Evolutionary conservation across 768 basidiomycete genomes (phyloP).

Genomic region (Boletus speciosus): DNA sequence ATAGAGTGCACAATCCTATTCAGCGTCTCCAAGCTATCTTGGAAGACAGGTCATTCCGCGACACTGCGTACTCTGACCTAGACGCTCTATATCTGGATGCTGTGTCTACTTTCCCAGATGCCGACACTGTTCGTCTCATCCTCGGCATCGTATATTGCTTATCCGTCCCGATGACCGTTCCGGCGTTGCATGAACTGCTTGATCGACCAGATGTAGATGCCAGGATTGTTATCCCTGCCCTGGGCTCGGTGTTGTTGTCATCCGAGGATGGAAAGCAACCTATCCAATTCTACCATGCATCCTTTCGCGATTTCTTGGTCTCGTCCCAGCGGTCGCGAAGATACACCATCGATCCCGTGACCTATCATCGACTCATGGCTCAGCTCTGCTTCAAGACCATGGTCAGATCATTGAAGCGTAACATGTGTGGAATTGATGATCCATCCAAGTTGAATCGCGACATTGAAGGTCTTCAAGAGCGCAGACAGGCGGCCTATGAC

Average conservation of each 20-base stretch:
- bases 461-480: slow-evolving; percentile 9
- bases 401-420: slow-evolving; percentile 9
- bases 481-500: slow-evolving; percentile 4
- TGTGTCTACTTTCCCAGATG: slow-evolving; percentile 12
- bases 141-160: slow-evolving; percentile 18
- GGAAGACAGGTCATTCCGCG: slow-evolving; percentile 4
- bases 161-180: slow-evolving; percentile 12
- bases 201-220: slow-evolving; percentile 12
- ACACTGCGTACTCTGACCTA: slow-evolving; percentile 12
- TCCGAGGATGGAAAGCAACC: slow-evolving; percentile 13
- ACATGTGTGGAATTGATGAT: slow-evolving; percentile 15
- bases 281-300: slow-evolving; percentile 21
- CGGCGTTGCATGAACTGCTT: slow-evolving; percentile 8
- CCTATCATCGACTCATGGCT: slow-evolving; percentile 17
- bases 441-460: slow-evolving; percentile 14
- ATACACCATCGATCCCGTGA: slow-evolving; percentile 4
- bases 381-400: slow-evolving; percentile 16
- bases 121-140: slow-evolving; percentile 15
- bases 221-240: slow-evolving; percentile 17
- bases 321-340: slow-evolving; percentile 11
- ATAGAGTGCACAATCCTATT: slow-evolving; percentile 16
- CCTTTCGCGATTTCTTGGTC: slow-evolving; percentile 19
- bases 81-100: slow-evolving; percentile 16
- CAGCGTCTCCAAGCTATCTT: slow-evolving; percentile 13
- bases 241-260: slow-evolving; percentile 13